Evolutionary conservation across 768 basidiomycete species (phyloP).

Genomic region (Rhodosporidiobolus sp.): DNA sequence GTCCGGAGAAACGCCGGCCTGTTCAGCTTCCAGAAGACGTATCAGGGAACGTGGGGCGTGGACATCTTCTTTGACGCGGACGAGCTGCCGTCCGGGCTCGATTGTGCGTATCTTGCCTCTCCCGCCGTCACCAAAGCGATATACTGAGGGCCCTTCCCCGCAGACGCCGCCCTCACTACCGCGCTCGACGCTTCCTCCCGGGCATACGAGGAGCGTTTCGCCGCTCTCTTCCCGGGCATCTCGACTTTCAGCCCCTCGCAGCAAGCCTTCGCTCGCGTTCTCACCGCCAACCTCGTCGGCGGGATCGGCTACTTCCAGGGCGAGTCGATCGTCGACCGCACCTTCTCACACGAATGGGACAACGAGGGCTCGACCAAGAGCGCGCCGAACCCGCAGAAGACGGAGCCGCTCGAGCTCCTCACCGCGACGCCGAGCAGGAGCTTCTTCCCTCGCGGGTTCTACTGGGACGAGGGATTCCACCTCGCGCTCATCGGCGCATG

Average conservation of each 20-base stretch:
- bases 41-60: constrained; percentile 79
- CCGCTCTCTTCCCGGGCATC: constrained; percentile 65
- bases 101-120: constrained; percentile 54
- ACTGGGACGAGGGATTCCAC: constrained; percentile 99
- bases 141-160: background rate
- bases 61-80: constrained; percentile 83
- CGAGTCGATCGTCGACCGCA: constrained; percentile 75
- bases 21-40: constrained; percentile 79
- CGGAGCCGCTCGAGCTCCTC: constrained; percentile 70
- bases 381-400: constrained; percentile 52
- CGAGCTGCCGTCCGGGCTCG: constrained; percentile 52
- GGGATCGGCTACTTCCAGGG: constrained; percentile 96
- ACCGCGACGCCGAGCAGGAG: constrained; percentile 93
- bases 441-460: constrained; percentile 97
- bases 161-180: constrained; percentile 65
- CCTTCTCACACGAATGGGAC: constrained; percentile 89
- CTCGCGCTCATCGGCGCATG: constrained; percentile 83
- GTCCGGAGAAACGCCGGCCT: constrained; percentile 70
- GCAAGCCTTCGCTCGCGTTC: constrained; percentile 73
- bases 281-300: constrained; percentile 86
- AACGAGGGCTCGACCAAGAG: constrained; percentile 59
- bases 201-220: constrained; percentile 67
- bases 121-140: constrained; percentile 15
- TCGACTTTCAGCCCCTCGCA: constrained; percentile 55
- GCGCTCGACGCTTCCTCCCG: constrained; percentile 66